Conservation (phyloP, 2,329 filamentous ascomycete species). For the Dryadomyces quercus-mongolicae region DNA sequence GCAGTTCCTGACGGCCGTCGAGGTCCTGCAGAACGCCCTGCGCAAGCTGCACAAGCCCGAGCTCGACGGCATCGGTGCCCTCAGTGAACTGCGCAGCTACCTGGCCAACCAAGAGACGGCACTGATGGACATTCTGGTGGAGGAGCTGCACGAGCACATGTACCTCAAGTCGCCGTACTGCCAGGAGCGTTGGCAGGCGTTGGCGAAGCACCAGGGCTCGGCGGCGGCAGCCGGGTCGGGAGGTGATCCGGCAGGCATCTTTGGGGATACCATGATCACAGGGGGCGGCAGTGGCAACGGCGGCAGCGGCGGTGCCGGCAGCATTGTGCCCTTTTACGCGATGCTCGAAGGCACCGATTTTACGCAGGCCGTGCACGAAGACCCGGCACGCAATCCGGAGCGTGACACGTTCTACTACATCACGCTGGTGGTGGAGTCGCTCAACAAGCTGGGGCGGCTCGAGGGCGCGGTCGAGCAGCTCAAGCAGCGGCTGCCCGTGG, state of each 20-base stretch:
- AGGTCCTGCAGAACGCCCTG: conserved; percentile 78
- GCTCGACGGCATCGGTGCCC: conserved; percentile 79
- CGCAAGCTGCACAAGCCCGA: conserved; percentile 76
- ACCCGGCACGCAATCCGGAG: conserved; percentile 86
- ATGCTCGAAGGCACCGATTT: conserved; percentile 50
- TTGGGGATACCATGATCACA: background rate
- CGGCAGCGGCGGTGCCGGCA: background rate
- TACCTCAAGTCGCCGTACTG: conserved; percentile 98
- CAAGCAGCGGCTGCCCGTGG: conserved; percentile 85
- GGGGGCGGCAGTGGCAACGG: background rate
- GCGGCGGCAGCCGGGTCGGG: background rate
- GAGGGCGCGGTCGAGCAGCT: conserved; percentile 81
- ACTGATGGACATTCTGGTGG: conserved; percentile 88
- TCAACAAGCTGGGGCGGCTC: conserved; percentile 80
- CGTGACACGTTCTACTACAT: conserved; percentile 93
- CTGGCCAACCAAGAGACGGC: conserved; percentile 86
- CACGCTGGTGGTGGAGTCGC: conserved; percentile 69
- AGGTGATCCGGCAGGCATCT: no score
- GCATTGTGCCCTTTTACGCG: conserved; percentile 37
- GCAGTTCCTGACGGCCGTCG: conserved; percentile 82
- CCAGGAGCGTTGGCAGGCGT: conserved; percentile 84
- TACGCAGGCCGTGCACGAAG: conserved; percentile 58
- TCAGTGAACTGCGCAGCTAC: conserved; percentile 77
- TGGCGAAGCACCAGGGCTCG: conserved; percentile 52
- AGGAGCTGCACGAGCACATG: conserved; percentile 92